Percentiles rank a stretch among this genome's conserved stretches.
phyloP scores from a whole-genome alignment of 129 eudicot species.

The Oenanthe sinensis region DNA sequence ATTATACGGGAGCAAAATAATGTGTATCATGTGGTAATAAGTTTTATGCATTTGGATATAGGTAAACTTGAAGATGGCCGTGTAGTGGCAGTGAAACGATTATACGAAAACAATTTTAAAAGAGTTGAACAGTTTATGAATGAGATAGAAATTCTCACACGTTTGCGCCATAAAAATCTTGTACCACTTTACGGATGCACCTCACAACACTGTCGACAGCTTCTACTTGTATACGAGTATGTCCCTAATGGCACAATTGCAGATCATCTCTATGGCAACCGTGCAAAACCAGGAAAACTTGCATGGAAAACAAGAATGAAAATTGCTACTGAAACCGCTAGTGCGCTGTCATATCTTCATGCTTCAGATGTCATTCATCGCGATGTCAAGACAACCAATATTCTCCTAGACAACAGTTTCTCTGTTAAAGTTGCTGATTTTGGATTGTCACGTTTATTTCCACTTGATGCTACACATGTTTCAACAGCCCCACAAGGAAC shows the following conservation, averaged over 20 bases:
- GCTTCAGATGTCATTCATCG: slow-evolving; percentile 62
- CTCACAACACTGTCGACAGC: slow-evolving; percentile 48
- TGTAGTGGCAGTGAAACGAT: slow-evolving; percentile 59
- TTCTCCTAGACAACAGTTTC: slow-evolving; percentile 53
- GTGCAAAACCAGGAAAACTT: slow-evolving; percentile 34
- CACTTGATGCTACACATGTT: slow-evolving; percentile 59
- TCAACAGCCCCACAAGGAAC: slow-evolving; percentile 91
- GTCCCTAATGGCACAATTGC: slow-evolving; percentile 76
- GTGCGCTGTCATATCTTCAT: slow-evolving; percentile 73
- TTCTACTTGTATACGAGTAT: slow-evolving; percentile 73
- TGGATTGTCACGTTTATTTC: slow-evolving; percentile 70
- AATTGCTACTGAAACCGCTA: slow-evolving; percentile 67
- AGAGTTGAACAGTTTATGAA: slow-evolving; percentile 70
- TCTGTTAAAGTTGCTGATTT: slow-evolving; percentile 82
- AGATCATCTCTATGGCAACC: slow-evolving; percentile 71
- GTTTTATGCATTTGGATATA: slow-evolving; percentile 3
- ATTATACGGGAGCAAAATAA: background rate
- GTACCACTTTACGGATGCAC: slow-evolving; percentile 85
- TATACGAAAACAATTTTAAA: slow-evolving; percentile 59
- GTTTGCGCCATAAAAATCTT: slow-evolving; percentile 57
- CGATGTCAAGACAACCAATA: slow-evolving; percentile 66
- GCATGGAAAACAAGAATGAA: slow-evolving; percentile 56
- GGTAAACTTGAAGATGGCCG: slow-evolving; percentile 86
- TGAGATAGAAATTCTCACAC: slow-evolving; percentile 56
- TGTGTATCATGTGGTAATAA: background rate